Evolutionary conservation across 345 rosid genomes (phyloP).

Genomic region (Lepidium didymum): DNA sequence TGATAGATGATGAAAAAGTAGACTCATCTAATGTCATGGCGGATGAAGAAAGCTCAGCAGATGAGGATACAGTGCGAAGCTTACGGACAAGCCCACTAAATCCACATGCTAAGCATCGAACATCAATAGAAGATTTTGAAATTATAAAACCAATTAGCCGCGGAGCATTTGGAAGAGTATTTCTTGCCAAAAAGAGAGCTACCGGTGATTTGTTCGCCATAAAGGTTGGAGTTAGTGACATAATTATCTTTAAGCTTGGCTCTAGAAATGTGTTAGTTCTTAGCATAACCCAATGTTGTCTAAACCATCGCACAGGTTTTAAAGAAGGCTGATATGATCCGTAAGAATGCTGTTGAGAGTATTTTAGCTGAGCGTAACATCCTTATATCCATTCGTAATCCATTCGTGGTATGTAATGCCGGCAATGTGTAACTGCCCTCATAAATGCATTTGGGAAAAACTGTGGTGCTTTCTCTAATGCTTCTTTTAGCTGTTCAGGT

Average conservation of each 20-base stretch:
- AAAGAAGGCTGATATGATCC: constrained; percentile 94
- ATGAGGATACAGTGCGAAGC: constrained; percentile 75
- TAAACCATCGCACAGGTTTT: constrained; percentile 51
- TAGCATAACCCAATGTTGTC: not conserved
- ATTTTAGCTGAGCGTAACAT: constrained; percentile 92
- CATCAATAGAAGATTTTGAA: constrained; percentile 96
- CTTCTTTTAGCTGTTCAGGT: constrained; percentile 52
- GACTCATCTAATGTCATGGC: constrained; percentile 49
- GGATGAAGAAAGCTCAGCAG: constrained; percentile 81
- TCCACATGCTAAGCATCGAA: constrained; percentile 69
- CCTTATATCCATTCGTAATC: constrained; percentile 85
- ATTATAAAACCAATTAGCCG: constrained; percentile 96
- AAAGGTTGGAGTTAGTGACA: constrained; percentile 46
- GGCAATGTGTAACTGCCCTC: constrained; percentile 3
- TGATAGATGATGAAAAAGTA: constrained; percentile 72
- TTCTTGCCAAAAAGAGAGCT: constrained; percentile 82
- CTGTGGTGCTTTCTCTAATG: constrained; percentile 29
- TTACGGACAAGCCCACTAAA: constrained; percentile 82
- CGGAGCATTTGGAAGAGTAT: constrained; percentile 94
- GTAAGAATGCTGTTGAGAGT: constrained; percentile 97
- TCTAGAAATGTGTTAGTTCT: constrained; percentile 2
- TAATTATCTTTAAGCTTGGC: constrained; percentile 3
- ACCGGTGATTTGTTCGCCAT: constrained; percentile 95
- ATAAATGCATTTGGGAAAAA: constrained; percentile 3
- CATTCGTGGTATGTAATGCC: constrained; percentile 80